Evolutionary conservation across 768 basidiomycete species (phyloP).

Genomic region (Amanita fuliginea): DNA sequence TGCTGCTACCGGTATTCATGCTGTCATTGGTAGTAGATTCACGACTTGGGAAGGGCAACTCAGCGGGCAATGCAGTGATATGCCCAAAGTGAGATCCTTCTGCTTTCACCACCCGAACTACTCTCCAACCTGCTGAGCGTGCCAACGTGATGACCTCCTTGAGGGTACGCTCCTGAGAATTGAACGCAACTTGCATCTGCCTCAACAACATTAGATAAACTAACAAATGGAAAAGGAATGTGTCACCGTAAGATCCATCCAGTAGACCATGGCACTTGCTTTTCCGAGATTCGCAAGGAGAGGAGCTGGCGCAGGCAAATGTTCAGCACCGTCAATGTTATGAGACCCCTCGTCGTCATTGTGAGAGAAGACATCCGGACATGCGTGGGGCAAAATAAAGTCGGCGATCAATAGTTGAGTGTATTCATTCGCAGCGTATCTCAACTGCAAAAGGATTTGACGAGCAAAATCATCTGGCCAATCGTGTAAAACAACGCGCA

Average conservation of each 20-base stretch:
- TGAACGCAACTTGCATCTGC: conserved; percentile 63
- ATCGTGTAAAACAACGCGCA: conserved; percentile 67
- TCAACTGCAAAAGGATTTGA: conserved; percentile 30
- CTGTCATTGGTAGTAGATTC: conserved; percentile 13
- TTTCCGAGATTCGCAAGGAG: conserved; percentile 67
- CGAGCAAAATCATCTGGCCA: conserved; percentile 58
- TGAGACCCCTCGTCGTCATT: neutral
- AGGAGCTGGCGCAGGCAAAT: conserved; percentile 43
- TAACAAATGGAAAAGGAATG: neutral
- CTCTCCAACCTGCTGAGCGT: conserved; percentile 50
- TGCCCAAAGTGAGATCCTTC: conserved; percentile 62
- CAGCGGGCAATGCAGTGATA: conserved; percentile 53
- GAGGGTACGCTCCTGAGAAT: conserved; percentile 60
- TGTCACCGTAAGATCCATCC: conserved; percentile 57
- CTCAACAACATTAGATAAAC: neutral
- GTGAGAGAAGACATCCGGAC: conserved; percentile 34
- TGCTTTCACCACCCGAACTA: conserved; percentile 42
- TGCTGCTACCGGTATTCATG: conserved; percentile 14
- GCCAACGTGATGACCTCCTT: conserved; percentile 47
- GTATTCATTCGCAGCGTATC: conserved; percentile 34
- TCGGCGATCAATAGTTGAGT: conserved; percentile 65
- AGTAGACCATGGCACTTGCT: conserved; percentile 59
- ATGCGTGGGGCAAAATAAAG: conserved; percentile 59
- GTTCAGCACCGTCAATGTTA: conserved; percentile 37
- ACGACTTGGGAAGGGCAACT: conserved; percentile 28